Conservation (phyloP, 805 yeast genomes). For the Diddensiella caesifluorescens region DNA sequence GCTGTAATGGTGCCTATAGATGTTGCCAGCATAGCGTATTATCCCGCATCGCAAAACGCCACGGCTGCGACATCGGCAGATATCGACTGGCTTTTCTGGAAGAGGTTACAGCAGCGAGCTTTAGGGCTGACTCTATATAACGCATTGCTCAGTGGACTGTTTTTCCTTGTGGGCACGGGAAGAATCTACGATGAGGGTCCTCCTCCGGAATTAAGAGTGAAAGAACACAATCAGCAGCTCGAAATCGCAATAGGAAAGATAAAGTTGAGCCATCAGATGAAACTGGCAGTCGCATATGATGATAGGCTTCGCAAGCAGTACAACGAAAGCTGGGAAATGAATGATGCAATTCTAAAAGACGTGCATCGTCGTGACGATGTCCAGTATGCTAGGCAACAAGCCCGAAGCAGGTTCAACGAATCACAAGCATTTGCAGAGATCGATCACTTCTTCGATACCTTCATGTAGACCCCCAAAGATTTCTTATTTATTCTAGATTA, state of each 20-base stretch:
- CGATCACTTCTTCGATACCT: not conserved
- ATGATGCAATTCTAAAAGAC: not conserved
- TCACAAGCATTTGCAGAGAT: conserved; percentile 1
- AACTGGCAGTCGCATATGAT: conserved; percentile 13
- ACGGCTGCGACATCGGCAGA: conserved; percentile 8
- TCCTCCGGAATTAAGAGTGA: conserved; percentile 12
- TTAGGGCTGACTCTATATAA: conserved; percentile 12
- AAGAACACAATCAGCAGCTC: conserved; percentile 6
- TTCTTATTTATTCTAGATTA: not conserved
- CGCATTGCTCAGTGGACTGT: conserved; percentile 7
- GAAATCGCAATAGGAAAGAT: conserved; percentile 9
- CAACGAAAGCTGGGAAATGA: conserved; percentile 4
- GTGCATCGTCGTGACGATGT: not conserved
- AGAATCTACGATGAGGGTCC: conserved; percentile 10
- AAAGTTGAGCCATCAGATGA: conserved; percentile 9
- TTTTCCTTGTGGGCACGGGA: conserved; percentile 18
- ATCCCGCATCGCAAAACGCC: conserved; percentile 10
- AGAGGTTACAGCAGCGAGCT: conserved; percentile 14
- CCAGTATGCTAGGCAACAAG: conserved; percentile 3
- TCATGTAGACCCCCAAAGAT: not conserved
- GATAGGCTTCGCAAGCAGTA: conserved; percentile 10
- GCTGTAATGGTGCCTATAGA: conserved; percentile 6
- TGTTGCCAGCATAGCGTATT: conserved; percentile 7
- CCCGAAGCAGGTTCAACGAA: not conserved
- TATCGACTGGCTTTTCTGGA: conserved; percentile 21